Conservation (phyloP, 176 grass and related monocot genomes). For the Eleusine coracana region DNA sequence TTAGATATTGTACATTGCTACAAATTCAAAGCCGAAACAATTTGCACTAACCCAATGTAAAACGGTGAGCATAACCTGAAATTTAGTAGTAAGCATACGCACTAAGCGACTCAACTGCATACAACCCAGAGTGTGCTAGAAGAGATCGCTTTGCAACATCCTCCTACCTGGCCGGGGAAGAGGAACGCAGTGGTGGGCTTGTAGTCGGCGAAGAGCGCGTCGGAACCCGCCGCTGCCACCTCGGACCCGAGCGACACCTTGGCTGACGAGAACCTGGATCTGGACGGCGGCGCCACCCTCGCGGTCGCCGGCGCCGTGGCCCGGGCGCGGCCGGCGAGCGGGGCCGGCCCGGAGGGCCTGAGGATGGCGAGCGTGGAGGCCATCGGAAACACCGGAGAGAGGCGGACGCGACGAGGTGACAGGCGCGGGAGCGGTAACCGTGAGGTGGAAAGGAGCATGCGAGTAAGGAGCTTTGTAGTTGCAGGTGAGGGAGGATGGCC, state of each 20-base stretch:
- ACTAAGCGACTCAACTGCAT: background rate
- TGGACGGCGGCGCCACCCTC: constrained; percentile 46
- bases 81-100: background rate
- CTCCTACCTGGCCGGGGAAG: constrained; percentile 86
- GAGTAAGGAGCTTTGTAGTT: constrained; percentile 40
- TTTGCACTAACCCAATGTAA: background rate
- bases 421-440: constrained; percentile 15
- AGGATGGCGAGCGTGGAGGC: constrained; percentile 69
- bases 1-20: background rate
- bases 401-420: constrained; percentile 11
- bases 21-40: background rate
- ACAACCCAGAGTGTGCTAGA: constrained; percentile 19
- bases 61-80: background rate
- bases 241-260: constrained; percentile 62
- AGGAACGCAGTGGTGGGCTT: constrained; percentile 82
- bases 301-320: constrained; percentile 29
- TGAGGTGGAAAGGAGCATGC: constrained; percentile 40
- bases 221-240: constrained; percentile 42
- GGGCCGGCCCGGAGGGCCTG: constrained; percentile 61
- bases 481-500: constrained; percentile 20
- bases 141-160: background rate
- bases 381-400: constrained; percentile 37
- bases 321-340: constrained; percentile 38
- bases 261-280: constrained; percentile 65
- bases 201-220: constrained; percentile 80